Evolutionary conservation across 2,329 filamentous ascomycete genomes (phyloP).

Genomic region (Pseudocercospora ulei): DNA sequence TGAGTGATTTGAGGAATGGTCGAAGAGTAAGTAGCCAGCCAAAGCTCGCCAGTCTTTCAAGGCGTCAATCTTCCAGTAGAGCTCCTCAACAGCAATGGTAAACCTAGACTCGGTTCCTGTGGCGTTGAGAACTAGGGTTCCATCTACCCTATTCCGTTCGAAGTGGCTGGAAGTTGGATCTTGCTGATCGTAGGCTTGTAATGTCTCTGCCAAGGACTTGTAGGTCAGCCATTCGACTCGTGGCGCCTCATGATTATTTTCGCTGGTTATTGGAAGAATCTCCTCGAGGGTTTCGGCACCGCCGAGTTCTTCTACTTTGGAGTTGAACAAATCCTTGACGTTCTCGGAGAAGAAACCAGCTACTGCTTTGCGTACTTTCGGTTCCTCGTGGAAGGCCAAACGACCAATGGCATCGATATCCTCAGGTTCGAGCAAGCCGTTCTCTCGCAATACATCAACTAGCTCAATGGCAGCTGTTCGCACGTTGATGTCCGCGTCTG

Average conservation of each 20-base stretch:
- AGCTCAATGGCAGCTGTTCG: slow-evolving; percentile 71
- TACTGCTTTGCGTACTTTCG: slow-evolving; percentile 75
- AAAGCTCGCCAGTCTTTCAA: slow-evolving; percentile 80
- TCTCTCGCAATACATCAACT: slow-evolving; percentile 70
- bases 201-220: slow-evolving; percentile 77
- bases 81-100: slow-evolving; percentile 70
- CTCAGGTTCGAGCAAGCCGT: slow-evolving; percentile 76
- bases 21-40: slow-evolving; percentile 81
- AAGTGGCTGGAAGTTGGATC: slow-evolving; percentile 42
- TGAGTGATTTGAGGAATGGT: slow-evolving; percentile 57
- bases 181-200: slow-evolving; percentile 66
- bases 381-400: slow-evolving; percentile 79
- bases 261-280: slow-evolving; percentile 61
- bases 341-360: slow-evolving; percentile 84
- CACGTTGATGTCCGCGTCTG: slow-evolving; percentile 71
- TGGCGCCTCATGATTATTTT: slow-evolving; percentile 51
- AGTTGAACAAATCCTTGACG: slow-evolving; percentile 69
- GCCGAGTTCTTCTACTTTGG: slow-evolving; percentile 72
- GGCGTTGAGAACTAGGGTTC: slow-evolving; percentile 48
- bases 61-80: slow-evolving; percentile 73
- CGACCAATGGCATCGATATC: slow-evolving; percentile 83
- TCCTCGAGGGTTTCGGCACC: slow-evolving; percentile 70
- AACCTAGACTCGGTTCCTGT: slow-evolving; percentile 67
- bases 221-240: slow-evolving; percentile 79
- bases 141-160: slow-evolving; percentile 35